Percentiles rank a stretch among this genome's conserved stretches.
phyloP scores from a whole-genome alignment of 352 stramenopile species.

The Phytophthora cactorum region DNA sequence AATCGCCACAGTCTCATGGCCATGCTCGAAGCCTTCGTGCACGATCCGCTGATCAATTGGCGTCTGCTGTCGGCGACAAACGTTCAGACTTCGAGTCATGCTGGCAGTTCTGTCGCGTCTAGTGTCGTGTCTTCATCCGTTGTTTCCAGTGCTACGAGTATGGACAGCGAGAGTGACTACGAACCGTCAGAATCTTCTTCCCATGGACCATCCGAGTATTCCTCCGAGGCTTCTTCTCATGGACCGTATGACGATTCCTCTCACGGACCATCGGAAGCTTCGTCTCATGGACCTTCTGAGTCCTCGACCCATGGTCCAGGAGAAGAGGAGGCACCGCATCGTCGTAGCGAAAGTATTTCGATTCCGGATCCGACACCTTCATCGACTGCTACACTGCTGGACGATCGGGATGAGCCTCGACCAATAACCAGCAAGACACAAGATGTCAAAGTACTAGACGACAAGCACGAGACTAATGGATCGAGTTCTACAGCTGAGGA shows the following conservation, averaged over 20 bases:
- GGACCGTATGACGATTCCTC: slow-evolving; percentile 24
- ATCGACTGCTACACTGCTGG: slow-evolving; percentile 30
- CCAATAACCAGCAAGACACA: slow-evolving; percentile 10
- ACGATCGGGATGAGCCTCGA: slow-evolving; percentile 26
- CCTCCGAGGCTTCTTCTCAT: slow-evolving; percentile 10
- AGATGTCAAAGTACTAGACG: slow-evolving; percentile 16
- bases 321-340: slow-evolving; percentile 19
- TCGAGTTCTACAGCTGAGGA: not conserved
- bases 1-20: slow-evolving; percentile 98
- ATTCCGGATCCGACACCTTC: slow-evolving; percentile 48
- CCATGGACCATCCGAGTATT: slow-evolving; percentile 8
- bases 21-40: slow-evolving; percentile 99
- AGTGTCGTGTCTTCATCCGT: slow-evolving; percentile 44
- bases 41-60: slow-evolving; percentile 99
- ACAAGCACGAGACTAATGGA: slow-evolving; percentile 16
- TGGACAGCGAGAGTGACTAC: slow-evolving; percentile 36
- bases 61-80: slow-evolving; percentile 86
- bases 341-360: slow-evolving; percentile 64
- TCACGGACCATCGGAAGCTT: slow-evolving; percentile 11
- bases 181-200: slow-evolving; percentile 30
- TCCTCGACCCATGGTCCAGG: slow-evolving; percentile 10
- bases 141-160: slow-evolving; percentile 37
- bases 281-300: slow-evolving; percentile 9
- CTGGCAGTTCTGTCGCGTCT: slow-evolving; percentile 34
- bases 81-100: slow-evolving; percentile 50